Conservation (phyloP, 305 asterid species). For the Ilex paraguariensis region DNA sequence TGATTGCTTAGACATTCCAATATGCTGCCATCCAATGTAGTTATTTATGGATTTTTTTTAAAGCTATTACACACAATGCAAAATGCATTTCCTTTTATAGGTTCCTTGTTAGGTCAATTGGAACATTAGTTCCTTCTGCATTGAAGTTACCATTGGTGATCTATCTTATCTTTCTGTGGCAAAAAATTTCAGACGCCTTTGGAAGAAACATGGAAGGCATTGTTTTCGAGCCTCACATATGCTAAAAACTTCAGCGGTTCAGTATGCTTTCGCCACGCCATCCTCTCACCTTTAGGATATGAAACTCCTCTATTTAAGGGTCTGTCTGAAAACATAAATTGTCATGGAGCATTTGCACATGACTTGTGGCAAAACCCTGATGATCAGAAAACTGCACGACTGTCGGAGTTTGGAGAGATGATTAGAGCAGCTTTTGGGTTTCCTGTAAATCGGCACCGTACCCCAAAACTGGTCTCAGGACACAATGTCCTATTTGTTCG, state of each 20-base stretch:
- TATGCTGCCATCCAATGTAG: too few species aligned
- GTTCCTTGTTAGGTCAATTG: not conserved
- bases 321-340: slow-evolving; percentile 51
- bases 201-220: slow-evolving; percentile 91
- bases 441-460: slow-evolving; percentile 47
- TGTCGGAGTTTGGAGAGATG: slow-evolving; percentile 98
- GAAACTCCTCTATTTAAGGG: slow-evolving; percentile 94
- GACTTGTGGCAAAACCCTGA: slow-evolving; percentile 68
- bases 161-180: slow-evolving; percentile 5
- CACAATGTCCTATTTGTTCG: slow-evolving; percentile 79
- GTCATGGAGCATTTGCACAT: slow-evolving; percentile 64
- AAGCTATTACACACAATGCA: not conserved
- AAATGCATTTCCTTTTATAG: not conserved
- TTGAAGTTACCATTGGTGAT: not conserved
- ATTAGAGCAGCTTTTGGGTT: slow-evolving; percentile 72
- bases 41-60: too few species aligned
- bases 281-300: slow-evolving; percentile 83
- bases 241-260: slow-evolving; percentile 69
- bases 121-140: not conserved
- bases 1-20: too few species aligned
- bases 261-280: slow-evolving; percentile 86
- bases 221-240: slow-evolving; percentile 78
- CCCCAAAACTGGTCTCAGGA: slow-evolving; percentile 31
- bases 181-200: slow-evolving; percentile 52
- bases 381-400: slow-evolving; percentile 65